Evolutionary conservation across 441 rosid species (phyloP), one percentile per base, ranked within the genome.

Genomic region (Melastoma candidum): DNA sequence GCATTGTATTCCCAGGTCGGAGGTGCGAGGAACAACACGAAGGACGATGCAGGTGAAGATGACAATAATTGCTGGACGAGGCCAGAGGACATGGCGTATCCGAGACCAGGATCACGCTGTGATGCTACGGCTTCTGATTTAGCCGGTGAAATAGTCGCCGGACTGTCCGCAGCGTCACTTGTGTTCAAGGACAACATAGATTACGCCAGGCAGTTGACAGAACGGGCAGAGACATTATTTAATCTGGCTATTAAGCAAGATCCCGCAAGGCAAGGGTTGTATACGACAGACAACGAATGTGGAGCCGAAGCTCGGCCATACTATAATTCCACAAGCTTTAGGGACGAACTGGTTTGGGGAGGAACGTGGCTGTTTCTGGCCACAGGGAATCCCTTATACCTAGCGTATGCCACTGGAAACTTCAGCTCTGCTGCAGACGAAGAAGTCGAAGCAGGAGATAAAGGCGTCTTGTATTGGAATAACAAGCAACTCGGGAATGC

Each of bases 1-100:
- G 32, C 58, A 11, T 45, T 83, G 52, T 77, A 71, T 65, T 77
- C 90, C 54, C 86, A 83, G 86, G 86, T 80, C 41, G 86, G 86
- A 66, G 68, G 67, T 58, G 49, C 63, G 13, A 47, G 56, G 3
- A 70, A 64, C 56, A 68, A 51, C n/a, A 66, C 71, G 1, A n/a
- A 29, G 17, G 66, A 52, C 24, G 7, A 32, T 32, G 41, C 41
- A 6, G 56, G 26, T 1, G 51, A 66, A 13, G 68, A 64, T 22
- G 80, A 82, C 46, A 58, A 68, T 27, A 77, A 43, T 51, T 83
- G 84, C 68, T 83, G 86, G 87, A 78, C 76, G 63, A 76, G 78
- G 57, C 87, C 90, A 8, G 90, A 83, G 58, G 82, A 80, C 61
- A 80, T 76, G 83, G 68, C 43, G 54, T 71, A 71, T 60, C 17